These are phyloP conservation scores for Aquilaria malaccensis DNA, from an alignment of 345 rosid genomes.

Conservation along the genomic window DNA sequence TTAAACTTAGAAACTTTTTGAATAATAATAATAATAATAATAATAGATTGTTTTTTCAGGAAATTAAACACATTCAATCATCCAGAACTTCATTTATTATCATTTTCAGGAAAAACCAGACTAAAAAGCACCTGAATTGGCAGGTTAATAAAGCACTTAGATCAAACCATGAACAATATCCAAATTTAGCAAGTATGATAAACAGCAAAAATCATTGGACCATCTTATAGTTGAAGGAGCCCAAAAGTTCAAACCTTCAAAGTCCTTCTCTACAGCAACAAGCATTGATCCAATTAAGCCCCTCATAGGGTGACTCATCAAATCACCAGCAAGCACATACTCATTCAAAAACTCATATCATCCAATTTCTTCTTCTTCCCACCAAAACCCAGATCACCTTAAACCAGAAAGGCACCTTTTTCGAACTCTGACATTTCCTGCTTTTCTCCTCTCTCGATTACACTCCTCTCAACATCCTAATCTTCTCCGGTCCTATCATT, in stretches of 20 bases:
- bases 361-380: slow-evolving; percentile 31
- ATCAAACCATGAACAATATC: slow-evolving; percentile 1
- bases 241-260: slow-evolving; percentile 44
- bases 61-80: slow-evolving; percentile 1
- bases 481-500: slow-evolving; percentile 65
- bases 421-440: slow-evolving; percentile 68
- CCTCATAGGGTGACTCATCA: slow-evolving; percentile 56
- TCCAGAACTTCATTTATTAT: not conserved
- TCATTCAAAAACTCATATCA: slow-evolving; percentile 32
- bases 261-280: slow-evolving; percentile 33
- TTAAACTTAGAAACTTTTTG: not conserved
- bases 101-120: not conserved
- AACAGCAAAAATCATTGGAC: not conserved
- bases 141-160: not conserved
- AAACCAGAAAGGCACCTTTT: slow-evolving; percentile 65
- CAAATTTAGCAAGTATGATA: not conserved
- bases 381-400: slow-evolving; percentile 20
- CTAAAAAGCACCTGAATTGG: not conserved
- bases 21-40: not conserved
- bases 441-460: slow-evolving; percentile 69
- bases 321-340: slow-evolving; percentile 40
- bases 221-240: not conserved
- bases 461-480: slow-evolving; percentile 71
- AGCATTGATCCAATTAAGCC: slow-evolving; percentile 53
- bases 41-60: not conserved